phyloP scores from a whole-genome alignment of 2,329 filamentous ascomycete genomes.

The Aspergillus spinulosporus region DNA sequence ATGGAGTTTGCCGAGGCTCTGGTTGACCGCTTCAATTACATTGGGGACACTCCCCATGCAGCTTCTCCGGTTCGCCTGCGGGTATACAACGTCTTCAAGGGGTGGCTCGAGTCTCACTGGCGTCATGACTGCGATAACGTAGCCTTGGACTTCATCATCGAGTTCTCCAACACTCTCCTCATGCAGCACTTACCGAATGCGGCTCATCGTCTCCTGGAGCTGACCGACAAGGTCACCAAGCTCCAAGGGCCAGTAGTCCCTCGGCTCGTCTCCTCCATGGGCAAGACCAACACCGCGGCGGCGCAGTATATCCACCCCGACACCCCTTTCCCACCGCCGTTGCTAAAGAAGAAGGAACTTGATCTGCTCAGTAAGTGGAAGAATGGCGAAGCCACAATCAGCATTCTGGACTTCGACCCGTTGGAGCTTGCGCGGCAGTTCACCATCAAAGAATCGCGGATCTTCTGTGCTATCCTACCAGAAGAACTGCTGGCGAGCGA shows the following conservation, averaged over 20 bases:
- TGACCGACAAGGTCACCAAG: conserved; percentile 75
- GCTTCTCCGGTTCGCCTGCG: conserved; percentile 80
- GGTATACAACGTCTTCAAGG: conserved; percentile 95
- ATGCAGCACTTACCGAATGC: conserved; percentile 69
- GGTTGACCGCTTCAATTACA: conserved; percentile 91
- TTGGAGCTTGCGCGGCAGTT: conserved; percentile 88
- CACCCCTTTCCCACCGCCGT: conserved; percentile 67
- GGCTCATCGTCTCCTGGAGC: conserved; percentile 74
- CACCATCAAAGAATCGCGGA: conserved; percentile 84
- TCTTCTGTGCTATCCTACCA: conserved; percentile 88
- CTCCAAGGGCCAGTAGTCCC: conserved; percentile 75
- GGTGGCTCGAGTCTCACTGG: conserved; percentile 97
- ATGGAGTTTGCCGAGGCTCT: conserved; percentile 74
- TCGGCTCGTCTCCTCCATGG: conserved; percentile 78
- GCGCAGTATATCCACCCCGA: conserved; percentile 70
- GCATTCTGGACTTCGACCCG: conserved; percentile 86
- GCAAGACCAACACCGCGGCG: conserved; percentile 78
- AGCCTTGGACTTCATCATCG: conserved; percentile 72
- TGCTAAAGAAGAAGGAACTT: conserved; percentile 74
- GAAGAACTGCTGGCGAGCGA: conserved; percentile 89
- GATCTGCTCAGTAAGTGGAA: conserved; percentile 73
- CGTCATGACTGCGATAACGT: conserved; percentile 74
- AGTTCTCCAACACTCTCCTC: conserved; percentile 76
- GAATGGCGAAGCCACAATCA: conserved; percentile 66
- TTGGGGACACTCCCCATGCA: conserved; percentile 72